phyloP scores from a whole-genome alignment of 202 grass and related monocot genomes.

The Zoysia matrella region DNA sequence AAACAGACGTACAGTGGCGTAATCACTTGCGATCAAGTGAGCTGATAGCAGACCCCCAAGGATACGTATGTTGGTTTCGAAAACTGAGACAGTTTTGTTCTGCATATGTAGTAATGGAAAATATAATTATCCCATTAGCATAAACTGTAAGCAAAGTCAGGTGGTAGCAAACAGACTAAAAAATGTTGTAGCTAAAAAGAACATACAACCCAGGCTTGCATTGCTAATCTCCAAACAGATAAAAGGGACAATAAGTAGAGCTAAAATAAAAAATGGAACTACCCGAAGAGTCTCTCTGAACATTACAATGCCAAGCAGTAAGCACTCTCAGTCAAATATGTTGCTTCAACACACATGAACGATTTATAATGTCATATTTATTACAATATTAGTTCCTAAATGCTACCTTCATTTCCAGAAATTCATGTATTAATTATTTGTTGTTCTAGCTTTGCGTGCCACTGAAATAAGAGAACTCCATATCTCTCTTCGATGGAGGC shows the following conservation, averaged over 20 bases:
- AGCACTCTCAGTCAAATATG: background rate
- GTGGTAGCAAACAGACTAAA: conserved; percentile 27
- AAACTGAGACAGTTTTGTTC: conserved; percentile 98
- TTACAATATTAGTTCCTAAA: background rate
- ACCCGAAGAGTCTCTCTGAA: background rate
- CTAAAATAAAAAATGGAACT: background rate
- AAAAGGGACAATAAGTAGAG: conserved; percentile 19
- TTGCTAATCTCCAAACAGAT: conserved; percentile 1
- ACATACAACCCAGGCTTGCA: conserved; percentile 7
- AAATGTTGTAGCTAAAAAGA: conserved; percentile 11
- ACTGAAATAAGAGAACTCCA: background rate
- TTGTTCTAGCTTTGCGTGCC: background rate
- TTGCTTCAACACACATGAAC: background rate
- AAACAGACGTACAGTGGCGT: conserved; percentile 71
- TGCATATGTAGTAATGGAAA: conserved; percentile 36
- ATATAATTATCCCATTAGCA: conserved; percentile 34
- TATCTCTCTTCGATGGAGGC: background rate
- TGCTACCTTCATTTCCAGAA: background rate
- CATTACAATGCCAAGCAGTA: background rate
- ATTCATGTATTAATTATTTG: background rate
- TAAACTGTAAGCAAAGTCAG: conserved; percentile 12
- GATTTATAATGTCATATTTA: background rate
- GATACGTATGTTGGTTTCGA: conserved; percentile 96
- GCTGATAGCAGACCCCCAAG: conserved; percentile 89
- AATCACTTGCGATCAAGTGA: conserved; percentile 95